Percentiles rank a stretch among this genome's conserved stretches.
Conservation (phyloP, 257 asterid species). For the Jasminum sambac region DNA sequence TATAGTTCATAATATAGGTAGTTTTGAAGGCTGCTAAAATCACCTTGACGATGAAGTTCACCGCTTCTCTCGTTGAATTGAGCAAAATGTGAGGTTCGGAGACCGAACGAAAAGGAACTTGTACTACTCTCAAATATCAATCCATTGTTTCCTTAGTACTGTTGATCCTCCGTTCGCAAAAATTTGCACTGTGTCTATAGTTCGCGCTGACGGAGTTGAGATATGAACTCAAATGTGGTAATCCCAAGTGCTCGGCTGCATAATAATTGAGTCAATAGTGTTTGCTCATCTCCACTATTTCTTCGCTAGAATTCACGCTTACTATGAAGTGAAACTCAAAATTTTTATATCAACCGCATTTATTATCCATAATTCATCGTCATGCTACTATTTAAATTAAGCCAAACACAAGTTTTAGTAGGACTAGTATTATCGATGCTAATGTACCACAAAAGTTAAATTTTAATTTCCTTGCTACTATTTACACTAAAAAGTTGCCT, state of each 20-base stretch:
- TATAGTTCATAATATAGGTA: neutral
- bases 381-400: no score
- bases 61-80: conserved; percentile 40
- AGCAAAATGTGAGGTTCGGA: conserved; percentile 39
- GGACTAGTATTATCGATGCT: no score
- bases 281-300: no score
- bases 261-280: neutral
- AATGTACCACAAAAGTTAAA: no score
- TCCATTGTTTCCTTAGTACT: conserved; percentile 31
- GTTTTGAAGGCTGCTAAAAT: neutral
- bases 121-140: conserved; percentile 36
- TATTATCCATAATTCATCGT: no score
- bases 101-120: conserved; percentile 48
- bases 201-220: conserved; percentile 44
- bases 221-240: conserved; percentile 52
- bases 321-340: no score
- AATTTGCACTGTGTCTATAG: conserved; percentile 55
- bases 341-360: no score
- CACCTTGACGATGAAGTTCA: conserved; percentile 45
- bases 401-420: no score
- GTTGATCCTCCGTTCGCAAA: conserved; percentile 57
- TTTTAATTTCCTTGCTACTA: no score
- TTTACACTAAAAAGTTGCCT: no score
- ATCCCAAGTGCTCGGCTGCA: conserved; percentile 56
- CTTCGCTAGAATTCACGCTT: no score